Percentiles rank a stretch among this genome's conserved stretches.
phyloP scores from a whole-genome alignment of 106 monocot species.

The Agapanthus africanus region DNA sequence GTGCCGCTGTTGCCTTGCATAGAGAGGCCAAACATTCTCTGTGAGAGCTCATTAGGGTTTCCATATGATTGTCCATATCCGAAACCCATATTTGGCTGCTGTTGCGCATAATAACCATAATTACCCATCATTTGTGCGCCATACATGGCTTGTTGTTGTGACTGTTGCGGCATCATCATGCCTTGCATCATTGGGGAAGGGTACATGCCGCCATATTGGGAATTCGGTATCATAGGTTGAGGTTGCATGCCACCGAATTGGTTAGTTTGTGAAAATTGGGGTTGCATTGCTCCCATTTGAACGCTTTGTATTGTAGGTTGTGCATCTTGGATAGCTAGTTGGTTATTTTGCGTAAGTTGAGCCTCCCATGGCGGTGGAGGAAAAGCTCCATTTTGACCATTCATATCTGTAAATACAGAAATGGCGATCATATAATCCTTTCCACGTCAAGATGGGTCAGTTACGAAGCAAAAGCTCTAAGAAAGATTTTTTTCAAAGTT shows the following conservation, averaged over 20 bases:
- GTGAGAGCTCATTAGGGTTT: conserved; percentile 34
- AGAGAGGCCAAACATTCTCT: conserved; percentile 65
- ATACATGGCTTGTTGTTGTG: conserved; percentile 26
- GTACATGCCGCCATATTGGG: conserved; percentile 12
- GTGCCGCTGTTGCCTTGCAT: conserved; percentile 31
- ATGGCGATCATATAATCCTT: no score
- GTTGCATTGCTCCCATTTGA: conserved; percentile 21
- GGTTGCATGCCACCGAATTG: conserved; percentile 21
- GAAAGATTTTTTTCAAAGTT: not conserved
- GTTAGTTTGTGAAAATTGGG: conserved; percentile 17
- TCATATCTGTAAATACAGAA: conserved; percentile 23
- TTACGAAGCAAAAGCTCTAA: no score
- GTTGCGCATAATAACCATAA: conserved; percentile 29
- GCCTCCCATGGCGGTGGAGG: conserved; percentile 90
- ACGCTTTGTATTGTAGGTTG: conserved; percentile 13
- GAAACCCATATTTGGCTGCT: conserved; percentile 19
- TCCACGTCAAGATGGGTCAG: not conserved
- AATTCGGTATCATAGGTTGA: conserved; percentile 15
- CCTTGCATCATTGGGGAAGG: conserved; percentile 12
- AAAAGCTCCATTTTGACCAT: conserved; percentile 44
- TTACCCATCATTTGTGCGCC: conserved; percentile 23
- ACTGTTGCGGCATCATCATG: conserved; percentile 15
- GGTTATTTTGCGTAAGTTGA: conserved; percentile 26
- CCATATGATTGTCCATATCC: conserved; percentile 7
- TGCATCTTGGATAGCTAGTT: conserved; percentile 1